Evolutionary conservation across 495 filamentous ascomycete species (phyloP).

Genomic region (Cenococcum geophilum): DNA sequence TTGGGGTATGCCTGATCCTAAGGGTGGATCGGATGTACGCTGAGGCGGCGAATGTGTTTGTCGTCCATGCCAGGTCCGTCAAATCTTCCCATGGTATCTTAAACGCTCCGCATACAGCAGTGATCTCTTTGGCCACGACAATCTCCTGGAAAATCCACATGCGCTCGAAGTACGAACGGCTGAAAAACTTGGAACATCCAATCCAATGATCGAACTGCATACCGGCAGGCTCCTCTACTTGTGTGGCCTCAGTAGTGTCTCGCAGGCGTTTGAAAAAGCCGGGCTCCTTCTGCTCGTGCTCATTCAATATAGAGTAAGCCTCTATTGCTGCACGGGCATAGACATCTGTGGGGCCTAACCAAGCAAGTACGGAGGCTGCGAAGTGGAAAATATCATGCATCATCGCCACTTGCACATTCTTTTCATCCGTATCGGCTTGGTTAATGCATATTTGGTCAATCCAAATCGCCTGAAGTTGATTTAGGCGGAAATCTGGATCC

Average conservation of each 20-base stretch:
- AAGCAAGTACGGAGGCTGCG: slow-evolving; percentile 2
- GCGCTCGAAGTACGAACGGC: slow-evolving; percentile 2
- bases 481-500: background rate
- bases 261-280: background rate
- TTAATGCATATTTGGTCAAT: slow-evolving; percentile 15
- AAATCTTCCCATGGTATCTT: too few relatives aligned
- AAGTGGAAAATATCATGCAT: slow-evolving; percentile 2
- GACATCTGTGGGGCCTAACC: slow-evolving; percentile 3
- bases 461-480: slow-evolving; percentile 9
- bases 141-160: slow-evolving; percentile 14
- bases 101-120: background rate
- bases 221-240: background rate
- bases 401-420: background rate
- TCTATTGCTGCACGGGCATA: too few relatives aligned
- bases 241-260: background rate
- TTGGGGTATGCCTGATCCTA: background rate
- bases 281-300: background rate
- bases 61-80: background rate
- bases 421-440: slow-evolving; percentile 8
- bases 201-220: background rate
- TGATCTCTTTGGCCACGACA: background rate
- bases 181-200: background rate
- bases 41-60: background rate
- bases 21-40: background rate
- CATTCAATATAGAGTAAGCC: too few relatives aligned